phyloP scores from a whole-genome alignment of 805 yeast species.

The Wilhelminamyces savonicus region DNA sequence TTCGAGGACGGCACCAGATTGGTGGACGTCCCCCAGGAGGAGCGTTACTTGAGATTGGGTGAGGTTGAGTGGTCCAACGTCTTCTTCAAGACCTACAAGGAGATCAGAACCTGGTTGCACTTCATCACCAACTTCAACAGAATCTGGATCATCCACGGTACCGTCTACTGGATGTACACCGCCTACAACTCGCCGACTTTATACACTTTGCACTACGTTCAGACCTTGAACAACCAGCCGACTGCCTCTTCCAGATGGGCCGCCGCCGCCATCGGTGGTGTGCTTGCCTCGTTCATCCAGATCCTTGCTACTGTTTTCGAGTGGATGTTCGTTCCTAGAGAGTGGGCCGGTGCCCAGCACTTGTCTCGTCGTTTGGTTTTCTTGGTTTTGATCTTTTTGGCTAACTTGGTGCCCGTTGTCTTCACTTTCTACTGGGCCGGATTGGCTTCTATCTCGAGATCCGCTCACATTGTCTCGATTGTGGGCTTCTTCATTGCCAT shows the following conservation, averaged over 20 bases:
- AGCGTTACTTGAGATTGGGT: constrained; percentile 84
- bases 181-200: constrained; percentile 89
- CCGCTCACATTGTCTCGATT: constrained; percentile 74
- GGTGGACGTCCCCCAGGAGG: constrained; percentile 83
- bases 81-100: constrained; percentile 93
- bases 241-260: constrained; percentile 90
- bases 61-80: constrained; percentile 90
- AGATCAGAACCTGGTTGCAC: constrained; percentile 97
- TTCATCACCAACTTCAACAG: constrained; percentile 92
- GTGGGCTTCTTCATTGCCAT: constrained; percentile 87
- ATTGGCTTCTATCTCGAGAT: constrained; percentile 54
- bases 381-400: constrained; percentile 53
- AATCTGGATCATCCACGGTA: constrained; percentile 92
- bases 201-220: constrained; percentile 82
- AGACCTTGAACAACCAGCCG: constrained; percentile 81
- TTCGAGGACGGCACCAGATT: constrained; percentile 90
- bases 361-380: constrained; percentile 82
- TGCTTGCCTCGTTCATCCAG: constrained; percentile 76
- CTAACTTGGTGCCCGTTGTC: constrained; percentile 81
- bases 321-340: constrained; percentile 95
- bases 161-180: constrained; percentile 90
- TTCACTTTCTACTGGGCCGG: constrained; percentile 82
- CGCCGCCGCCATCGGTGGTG: constrained; percentile 86
- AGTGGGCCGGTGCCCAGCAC: constrained; percentile 99
- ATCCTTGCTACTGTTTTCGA: constrained; percentile 83